Evolutionary conservation across 2,329 filamentous ascomycete genomes (phyloP), one percentile per base, ranked within the genome.

Genomic region (Aspergillus clavatus): DNA sequence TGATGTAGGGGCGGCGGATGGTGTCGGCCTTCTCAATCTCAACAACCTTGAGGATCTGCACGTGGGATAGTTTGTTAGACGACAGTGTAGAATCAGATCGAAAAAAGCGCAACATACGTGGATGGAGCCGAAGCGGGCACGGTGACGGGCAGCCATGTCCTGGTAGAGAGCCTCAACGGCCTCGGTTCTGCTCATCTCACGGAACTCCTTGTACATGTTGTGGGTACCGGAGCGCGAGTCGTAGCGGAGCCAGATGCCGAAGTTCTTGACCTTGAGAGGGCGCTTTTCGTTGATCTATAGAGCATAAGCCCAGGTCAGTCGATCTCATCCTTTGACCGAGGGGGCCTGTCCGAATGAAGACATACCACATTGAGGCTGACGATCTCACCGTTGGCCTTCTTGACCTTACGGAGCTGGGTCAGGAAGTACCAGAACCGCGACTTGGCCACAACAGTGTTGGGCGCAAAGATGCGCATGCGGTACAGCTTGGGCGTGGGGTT

Each of bases 161-260:
- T 93, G 87, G 86, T 98, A 98, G 72, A 98, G 84, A 63, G 91
- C 78, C 78, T 97, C 87, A 69, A 97, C 91, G 61, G 93, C 93
- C 63, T 93, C 91, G 69, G 86, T 87, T 76, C 93, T 83, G 72
- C 87, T 91, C 83, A 97, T 87, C 83, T 97, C 93, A 73, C 93
- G 88, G 87, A 96, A 97, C 86, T 98, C 93, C 86, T 97, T 97
- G 89, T 98, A 98, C 93, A 98, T 98, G 87, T 98, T 98, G 89
- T 98, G 93, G 68, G 93, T 98, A 68, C 93, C 93, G 67, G 93
- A 97, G 77, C 93, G 91, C 55, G 94, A 98, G 80, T 98, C 91
- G 81, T 98, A 98, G 73, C 94, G 90, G 79, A 98, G 86, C 94
- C 94, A 98, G 84, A 98, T 85, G 75, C 93, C 93, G 74, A 98